Base-by-base conservation (phyloP, 129 eudicot species). In the Tanacetum coccineum region DNA sequence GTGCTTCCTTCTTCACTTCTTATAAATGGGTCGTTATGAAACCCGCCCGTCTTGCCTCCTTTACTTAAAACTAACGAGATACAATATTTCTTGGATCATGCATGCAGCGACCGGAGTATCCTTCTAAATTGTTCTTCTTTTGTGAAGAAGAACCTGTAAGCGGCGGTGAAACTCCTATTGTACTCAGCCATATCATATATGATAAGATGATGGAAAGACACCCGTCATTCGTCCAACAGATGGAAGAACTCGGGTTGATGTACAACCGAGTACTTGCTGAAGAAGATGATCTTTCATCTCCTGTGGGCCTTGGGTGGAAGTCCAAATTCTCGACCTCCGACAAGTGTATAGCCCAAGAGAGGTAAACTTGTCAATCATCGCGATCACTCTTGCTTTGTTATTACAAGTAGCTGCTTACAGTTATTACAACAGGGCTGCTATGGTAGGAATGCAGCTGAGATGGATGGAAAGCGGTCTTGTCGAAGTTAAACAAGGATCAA, bases 221-320 rank as follows among this genome's bases (percentile, higher is more conserved):
- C 75, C 86, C 91, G 0, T 84, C 74, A 3, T 88, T 84, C 65
- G 91, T 88, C 5, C 73, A 80, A 32, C 59, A 22, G 18, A 66
- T 88, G 9, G 91, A 88, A 69, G 82, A 85, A 60, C 76, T 77
- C 30, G 96, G 96, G 28, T 19, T 84, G 68, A 85, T 82, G 62
- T 62, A 39, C 17, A 32, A 9, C 25, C 67, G 26, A 36, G 67
- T 60, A 17, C 19, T 60, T 25, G 44, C 54, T 3, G 70, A 47
- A 47, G 70, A 47, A 6, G 70, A 66, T 22, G 70, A 66, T 36
- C 36, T 46, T n/a, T n/a, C 59, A 15, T 48, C 70, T 40, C 70
- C 39, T 2, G 13, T 66, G 13, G 70, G 70, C 13, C 70, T 26
- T 25, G n/a, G n/a, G n/a, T n/a, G n/a, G n/a, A n/a, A n/a, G n/a